Evolutionary conservation across 495 filamentous ascomycete genomes (phyloP), one percentile per base, ranked within the genome.

Genomic region (Chaetomium fimeti): DNA sequence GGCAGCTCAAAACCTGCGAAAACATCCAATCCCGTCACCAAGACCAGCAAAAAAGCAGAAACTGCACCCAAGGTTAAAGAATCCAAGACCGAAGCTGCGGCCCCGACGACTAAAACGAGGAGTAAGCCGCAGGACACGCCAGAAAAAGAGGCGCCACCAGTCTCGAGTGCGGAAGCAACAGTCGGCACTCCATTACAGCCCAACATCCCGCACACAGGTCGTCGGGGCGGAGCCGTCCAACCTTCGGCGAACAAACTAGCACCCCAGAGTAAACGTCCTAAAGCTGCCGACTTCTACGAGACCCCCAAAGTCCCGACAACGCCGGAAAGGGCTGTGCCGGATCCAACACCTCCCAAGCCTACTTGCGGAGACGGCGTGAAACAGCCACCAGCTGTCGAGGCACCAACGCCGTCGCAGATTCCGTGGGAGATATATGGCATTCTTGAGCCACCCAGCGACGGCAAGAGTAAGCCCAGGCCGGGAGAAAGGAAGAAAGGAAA

Each of bases 381-480:
- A 9, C 3, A 5, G 5, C 1, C 7, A 11, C 3, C 32, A 36
- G 32, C 32, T 36, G 32, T 11, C 32, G 6, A 5, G 8, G 5
- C 32, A 11, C 32, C 32, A 1, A 1, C 3, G 12, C 3, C 45
- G 2, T 28, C 58, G 2, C 0, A 15, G 6, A 51, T 51, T 11
- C 58, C 58, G 0, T 60, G 58, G 58, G 47, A 60, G 0, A 13
- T 60, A 4, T 60, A 60, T 20, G 58, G 45, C 58, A 38, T 60
- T 20, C 1, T 1, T 4, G 58, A 40, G 25, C 6, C 27, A 20
- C 6, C 27, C 9, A 6, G 8, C 11, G 6, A 54, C 2, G 16
- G 22, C 0, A 5, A 27, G 0, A 1, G 24, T 4, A 9, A 28
- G n/a, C 1, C 5, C 22, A 36, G 15, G 13, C 22, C 40, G 20